Percentiles rank a stretch among this genome's conserved stretches.
phyloP scores from a whole-genome alignment of 768 basidiomycete genomes.

The Gautieria morchelliformis region DNA sequence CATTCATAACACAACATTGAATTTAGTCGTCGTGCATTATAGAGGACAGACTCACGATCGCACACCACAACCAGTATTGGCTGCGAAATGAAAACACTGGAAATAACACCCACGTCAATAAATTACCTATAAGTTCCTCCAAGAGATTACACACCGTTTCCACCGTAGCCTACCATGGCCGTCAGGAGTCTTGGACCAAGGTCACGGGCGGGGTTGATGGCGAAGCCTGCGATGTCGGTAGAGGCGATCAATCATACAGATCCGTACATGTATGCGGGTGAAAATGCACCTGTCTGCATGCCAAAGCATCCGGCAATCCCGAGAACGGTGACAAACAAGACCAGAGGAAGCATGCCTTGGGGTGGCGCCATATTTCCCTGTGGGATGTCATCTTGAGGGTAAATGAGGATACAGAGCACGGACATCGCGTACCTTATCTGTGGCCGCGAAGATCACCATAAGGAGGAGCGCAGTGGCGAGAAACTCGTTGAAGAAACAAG shows the following conservation, averaged over 20 bases:
- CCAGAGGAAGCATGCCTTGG: slow-evolving; percentile 42
- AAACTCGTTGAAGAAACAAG: slow-evolving; percentile 44
- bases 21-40: background rate
- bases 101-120: too few relatives aligned
- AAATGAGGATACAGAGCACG: background rate
- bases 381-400: background rate
- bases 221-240: slow-evolving; percentile 30
- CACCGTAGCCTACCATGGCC: slow-evolving; percentile 63
- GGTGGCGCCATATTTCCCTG: slow-evolving; percentile 36
- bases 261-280: too few relatives aligned
- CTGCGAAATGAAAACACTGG: slow-evolving; percentile 23
- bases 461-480: slow-evolving; percentile 45
- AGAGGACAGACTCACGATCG: slow-evolving; percentile 44
- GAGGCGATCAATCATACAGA: too few relatives aligned
- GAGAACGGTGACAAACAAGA: slow-evolving; percentile 44
- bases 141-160: slow-evolving; percentile 20
- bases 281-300: too few relatives aligned
- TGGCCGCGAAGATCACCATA: slow-evolving; percentile 42
- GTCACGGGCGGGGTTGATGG: slow-evolving; percentile 66
- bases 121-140: background rate
- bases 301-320: slow-evolving; percentile 27
- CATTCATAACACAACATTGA: background rate
- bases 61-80: slow-evolving; percentile 72
- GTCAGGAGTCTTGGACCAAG: slow-evolving; percentile 60
- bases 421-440: slow-evolving; percentile 28